Evolutionary conservation across 495 filamentous ascomycete species (phyloP), one percentile per base, ranked within the genome.

Genomic region (Melanomma pulvis-pyrius): DNA sequence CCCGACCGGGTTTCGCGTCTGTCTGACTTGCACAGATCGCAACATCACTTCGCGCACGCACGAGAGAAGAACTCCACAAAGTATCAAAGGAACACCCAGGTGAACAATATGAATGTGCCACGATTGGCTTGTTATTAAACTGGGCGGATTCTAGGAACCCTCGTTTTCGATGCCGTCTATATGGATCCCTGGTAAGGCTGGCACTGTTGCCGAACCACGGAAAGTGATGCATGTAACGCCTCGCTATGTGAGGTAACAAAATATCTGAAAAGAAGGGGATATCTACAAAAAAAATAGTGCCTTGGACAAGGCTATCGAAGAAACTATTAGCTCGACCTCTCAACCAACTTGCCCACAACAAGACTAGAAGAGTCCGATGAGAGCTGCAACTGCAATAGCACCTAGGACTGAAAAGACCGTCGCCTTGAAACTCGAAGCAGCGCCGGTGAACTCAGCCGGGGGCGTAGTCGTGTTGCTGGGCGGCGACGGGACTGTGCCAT

Each of bases 381-480:
- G 25, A 41, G 41, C 41, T 24, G 62, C 62, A 39, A 65, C 6
- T 11, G 28, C 61, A 29, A 49, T 13, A 1, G 62, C 62, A 21
- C 44, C 62, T 8, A 58, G 22, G 19, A 65, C n/a, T 5, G 52
- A 48, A 13, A 36, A 25, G 24, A 9, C n/a, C 6, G 61, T 41
- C 34, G n/a, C 8, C 25, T 55, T 55, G 17, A 34, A 22, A 46
- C 1, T 32, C 5, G 30, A n/a, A n/a, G 55, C 63, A 2, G 56
- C 53, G 32, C 63, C 63, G 7, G 63, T 58, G 49, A 66, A 66
- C 15, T 39, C 21, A 13, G 44, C 46, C 5, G 63, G 54, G 7
- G 59, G 34, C 6, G 26, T 53, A 26, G 63, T 65, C 21, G 61
- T 24, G 34, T 49, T 64, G 25, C 39, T 39, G 4, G 62, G 62